Base-by-base conservation (phyloP, 164 flowering plant genomes). In the Aristolochia fimbriata region DNA sequence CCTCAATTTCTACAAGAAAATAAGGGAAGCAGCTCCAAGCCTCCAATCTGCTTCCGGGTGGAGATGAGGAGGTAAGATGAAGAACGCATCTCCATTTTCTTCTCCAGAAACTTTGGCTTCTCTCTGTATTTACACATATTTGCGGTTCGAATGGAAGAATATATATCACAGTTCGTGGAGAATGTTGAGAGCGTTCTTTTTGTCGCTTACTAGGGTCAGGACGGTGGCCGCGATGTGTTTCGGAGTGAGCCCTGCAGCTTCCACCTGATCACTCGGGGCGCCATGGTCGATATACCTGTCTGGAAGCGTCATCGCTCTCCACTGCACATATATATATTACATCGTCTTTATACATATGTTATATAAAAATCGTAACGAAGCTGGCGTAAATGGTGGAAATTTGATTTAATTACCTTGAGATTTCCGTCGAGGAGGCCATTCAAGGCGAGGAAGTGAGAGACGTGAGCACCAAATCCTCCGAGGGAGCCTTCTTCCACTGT, bases 251-350 rank as follows among this genome's bases (percentile, higher is more conserved):
- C 85, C 83, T 19, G 83, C 83, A 33, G 73, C 81, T 59, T 69
- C 77, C 1, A 73, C 62, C 66, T 81, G 85, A 21, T 77, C 83
- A 1, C 15, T 49, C n/a, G 66, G 82, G 13, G 79, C 63, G 61
- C 85, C 85, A 59, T 81, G 85, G 25, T 81, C 80, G 15, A 81
- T 78, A 60, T 81, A 81, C 55, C 79, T 62, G 57, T 81, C 82
- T 1, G 85, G 82, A 0, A 81, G 75, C 63, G 68, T 60, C 76
- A 81, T 74, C 11, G 82, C 64, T 57, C 85, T 76, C 85, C 77
- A 78, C 85, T 80, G 73, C 68, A 71, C 15, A 19, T 67, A 71
- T 13, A 19, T 37, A 37, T 10, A 37, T 37, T 37, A 37, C n/a
- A n/a, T n/a, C n/a, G n/a, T n/a, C n/a, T n/a, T n/a, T n/a, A n/a